phyloP scores from a whole-genome alignment of 2,329 filamentous ascomycete species.

The Nothophoma quercina region DNA sequence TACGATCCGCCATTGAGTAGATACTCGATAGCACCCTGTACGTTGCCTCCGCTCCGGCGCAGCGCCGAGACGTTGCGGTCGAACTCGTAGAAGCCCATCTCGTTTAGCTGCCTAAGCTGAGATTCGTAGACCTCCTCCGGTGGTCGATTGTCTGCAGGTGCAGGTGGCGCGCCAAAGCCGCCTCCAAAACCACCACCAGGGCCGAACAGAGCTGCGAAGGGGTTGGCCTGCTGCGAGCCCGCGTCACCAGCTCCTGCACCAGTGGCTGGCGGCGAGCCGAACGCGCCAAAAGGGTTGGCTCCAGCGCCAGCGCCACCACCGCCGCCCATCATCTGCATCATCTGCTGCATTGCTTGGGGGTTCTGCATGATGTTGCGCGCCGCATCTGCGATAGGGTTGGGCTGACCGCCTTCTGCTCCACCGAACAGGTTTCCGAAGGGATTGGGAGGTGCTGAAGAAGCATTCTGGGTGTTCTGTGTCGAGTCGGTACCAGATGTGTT shows the following conservation, averaged over 20 bases:
- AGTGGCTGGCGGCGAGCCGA: slow-evolving; percentile 53
- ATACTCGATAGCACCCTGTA: slow-evolving; percentile 88
- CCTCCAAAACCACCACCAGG: slow-evolving; percentile 53
- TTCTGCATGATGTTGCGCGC: slow-evolving; percentile 62
- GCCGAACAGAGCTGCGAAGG: slow-evolving; percentile 54
- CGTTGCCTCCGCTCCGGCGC: slow-evolving; percentile 87
- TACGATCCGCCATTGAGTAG: slow-evolving; percentile 55
- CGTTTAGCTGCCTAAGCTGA: slow-evolving; percentile 91
- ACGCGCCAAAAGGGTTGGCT: slow-evolving; percentile 50
- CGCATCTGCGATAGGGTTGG: slow-evolving; percentile 60
- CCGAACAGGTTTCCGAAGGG: slow-evolving; percentile 63
- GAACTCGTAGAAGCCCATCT: slow-evolving; percentile 99
- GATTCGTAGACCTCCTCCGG: slow-evolving; percentile 93
- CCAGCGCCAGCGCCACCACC: slow-evolving; percentile 56
- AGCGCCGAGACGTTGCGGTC: slow-evolving; percentile 90
- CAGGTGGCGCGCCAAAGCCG: slow-evolving; percentile 46
- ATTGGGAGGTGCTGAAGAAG: slow-evolving; percentile 37
- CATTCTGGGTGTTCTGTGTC: slow-evolving; percentile 29
- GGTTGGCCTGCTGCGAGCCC: slow-evolving; percentile 38
- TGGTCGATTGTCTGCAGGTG: slow-evolving; percentile 79
- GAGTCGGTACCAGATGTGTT: slow-evolving; percentile 36
- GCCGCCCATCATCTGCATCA: slow-evolving; percentile 62
- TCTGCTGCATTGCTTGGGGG: slow-evolving; percentile 62
- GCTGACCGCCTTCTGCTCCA: slow-evolving; percentile 39
- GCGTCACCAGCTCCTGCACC: slow-evolving; percentile 41